Percentiles rank a stretch among this genome's conserved stretches.
Evolutionary conservation across 192 early-diverging fungal genomes (phyloP).

Genomic region (Coemansia sp.): DNA sequence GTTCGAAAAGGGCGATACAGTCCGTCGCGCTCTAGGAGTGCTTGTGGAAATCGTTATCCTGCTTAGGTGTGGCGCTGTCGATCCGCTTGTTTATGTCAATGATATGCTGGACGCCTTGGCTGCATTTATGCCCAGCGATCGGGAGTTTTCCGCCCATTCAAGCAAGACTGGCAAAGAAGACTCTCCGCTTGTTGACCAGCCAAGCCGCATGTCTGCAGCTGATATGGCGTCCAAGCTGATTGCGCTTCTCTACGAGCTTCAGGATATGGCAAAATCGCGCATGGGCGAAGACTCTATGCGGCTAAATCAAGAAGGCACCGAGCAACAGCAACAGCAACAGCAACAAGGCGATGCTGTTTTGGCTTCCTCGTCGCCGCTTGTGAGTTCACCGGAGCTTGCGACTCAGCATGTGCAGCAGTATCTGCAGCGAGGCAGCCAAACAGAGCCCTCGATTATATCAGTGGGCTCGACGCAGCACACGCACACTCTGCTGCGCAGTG

Average conservation of each 20-base stretch:
- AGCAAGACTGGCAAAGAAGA: neutral
- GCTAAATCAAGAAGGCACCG: neutral
- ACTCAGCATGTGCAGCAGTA: slow-evolving; percentile 12
- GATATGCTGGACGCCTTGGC: slow-evolving; percentile 40
- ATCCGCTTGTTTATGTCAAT: slow-evolving; percentile 29
- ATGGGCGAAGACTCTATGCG: neutral
- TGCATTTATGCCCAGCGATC: slow-evolving; percentile 43
- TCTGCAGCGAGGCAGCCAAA: slow-evolving; percentile 13
- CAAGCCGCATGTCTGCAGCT: slow-evolving; percentile 24
- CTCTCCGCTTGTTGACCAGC: neutral
- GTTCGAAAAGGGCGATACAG: slow-evolving; percentile 10
- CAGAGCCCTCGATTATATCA: slow-evolving; percentile 38
- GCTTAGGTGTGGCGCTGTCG: slow-evolving; percentile 37
- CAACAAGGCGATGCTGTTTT: slow-evolving; percentile 5
- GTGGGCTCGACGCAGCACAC: slow-evolving; percentile 44
- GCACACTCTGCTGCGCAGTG: slow-evolving; percentile 25
- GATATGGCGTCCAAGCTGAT: slow-evolving; percentile 40
- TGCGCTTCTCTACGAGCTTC: slow-evolving; percentile 37
- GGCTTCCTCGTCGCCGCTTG: slow-evolving; percentile 4
- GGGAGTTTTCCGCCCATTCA: slow-evolving; percentile 17
- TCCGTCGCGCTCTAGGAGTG: slow-evolving; percentile 24
- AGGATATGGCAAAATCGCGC: slow-evolving; percentile 33
- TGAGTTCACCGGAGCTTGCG: slow-evolving; percentile 16
- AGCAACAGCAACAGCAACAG: neutral
- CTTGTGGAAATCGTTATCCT: slow-evolving; percentile 42